Base-by-base conservation (phyloP, 768 basidiomycete species). In the Termitomyces sp. region DNA sequence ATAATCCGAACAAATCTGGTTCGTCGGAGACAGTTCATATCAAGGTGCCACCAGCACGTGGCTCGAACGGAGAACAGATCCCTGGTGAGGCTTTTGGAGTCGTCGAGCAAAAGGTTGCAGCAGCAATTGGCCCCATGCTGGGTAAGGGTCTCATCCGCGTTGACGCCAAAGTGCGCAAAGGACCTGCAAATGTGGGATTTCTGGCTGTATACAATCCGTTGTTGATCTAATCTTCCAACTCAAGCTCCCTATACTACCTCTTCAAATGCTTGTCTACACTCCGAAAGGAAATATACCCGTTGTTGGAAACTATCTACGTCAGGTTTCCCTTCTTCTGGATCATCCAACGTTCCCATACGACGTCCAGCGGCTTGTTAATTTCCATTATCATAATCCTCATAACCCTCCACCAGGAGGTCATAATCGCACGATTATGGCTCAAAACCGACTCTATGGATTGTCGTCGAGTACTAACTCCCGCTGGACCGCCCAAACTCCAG, bases 261-360 rank as follows among this genome's bases (percentile, higher is more conserved):
- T 98, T 18, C 88, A 89, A 66, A 81, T 97, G 71, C 83, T 97
- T 39, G 85, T 98, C 31, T 96, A 90, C 72, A 96, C 96, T 5
- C 92, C 93, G 5, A 97, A 96, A 70, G 91, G 92, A 33, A 94
- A 98, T 72, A 88, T 98, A 61, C 75, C 79, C 33, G 85, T 88
- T 55, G 88, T 99, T 60, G 86, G 91, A 60, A 78, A 84, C 65
- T 86, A 85, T 65, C 81, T 98, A 51, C 81, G 84, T 24, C 78
- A 83, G 57, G 80, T 81, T 59, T 81, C 80, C 41, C 74, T 94
- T 8, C 76, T 88, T 53, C 83, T 98, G 48, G 86, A 92, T 65
- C 88, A 97, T 64, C 96, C 97, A 1, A 73, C 82, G 18, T 76
- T 83, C 5, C 81, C 85, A 13, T 87, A 83, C 66, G 86, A 90